Base-by-base conservation (phyloP, 1,284 basidiomycete species). In the Cryptococcus depauperatus region DNA sequence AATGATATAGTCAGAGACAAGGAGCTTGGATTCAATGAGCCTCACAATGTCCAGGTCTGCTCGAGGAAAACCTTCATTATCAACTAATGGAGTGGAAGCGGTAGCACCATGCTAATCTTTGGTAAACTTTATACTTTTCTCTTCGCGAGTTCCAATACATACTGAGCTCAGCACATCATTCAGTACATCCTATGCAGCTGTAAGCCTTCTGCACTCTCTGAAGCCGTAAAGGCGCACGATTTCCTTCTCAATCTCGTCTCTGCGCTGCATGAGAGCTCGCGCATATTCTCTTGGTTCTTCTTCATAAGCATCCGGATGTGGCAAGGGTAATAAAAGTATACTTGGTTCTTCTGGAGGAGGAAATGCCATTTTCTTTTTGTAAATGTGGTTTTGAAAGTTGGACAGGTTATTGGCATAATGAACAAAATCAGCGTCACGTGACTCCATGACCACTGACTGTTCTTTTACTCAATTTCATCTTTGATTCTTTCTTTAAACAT, bases 21-120 rank as follows among this genome's bases (percentile, higher is more conserved):
- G 77, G 1, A 89, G 89, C 66, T 87, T 92, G 5, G 89, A 89
- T 47, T 91, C 82, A 0, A 73, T 56, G 60, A 43, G 14, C 4
- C 63, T 23, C 37, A 66, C 66, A 16, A 93, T 75, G 61, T 93
- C 89, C 43, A 74, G 71, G 49, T 74, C 73, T 11, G 79, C 80
- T 9, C 86, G 77, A 1, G 90, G 90, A 66, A 87, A 93, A 5
- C 89, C 90, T 47, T 91, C 83, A 0, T 74, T 57, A 60, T 92
- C 88, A 39, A 92, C 77, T 27, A 93, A 78, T 0, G 85, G 79
- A 0, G 83, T 80, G 9, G 54, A 56, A 8, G 45, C 37, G 13
- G 55, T 62, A 3, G 55, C 55, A 7, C 56, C 58, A 50, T 71
- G 64, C 68, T 69, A 37, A 44, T 37, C 9, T 19, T 9, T 8